Evolutionary conservation across 2,329 filamentous ascomycete genomes (phyloP), one percentile per base, ranked within the genome.

Genomic region (Hypoxylon sp.): DNA sequence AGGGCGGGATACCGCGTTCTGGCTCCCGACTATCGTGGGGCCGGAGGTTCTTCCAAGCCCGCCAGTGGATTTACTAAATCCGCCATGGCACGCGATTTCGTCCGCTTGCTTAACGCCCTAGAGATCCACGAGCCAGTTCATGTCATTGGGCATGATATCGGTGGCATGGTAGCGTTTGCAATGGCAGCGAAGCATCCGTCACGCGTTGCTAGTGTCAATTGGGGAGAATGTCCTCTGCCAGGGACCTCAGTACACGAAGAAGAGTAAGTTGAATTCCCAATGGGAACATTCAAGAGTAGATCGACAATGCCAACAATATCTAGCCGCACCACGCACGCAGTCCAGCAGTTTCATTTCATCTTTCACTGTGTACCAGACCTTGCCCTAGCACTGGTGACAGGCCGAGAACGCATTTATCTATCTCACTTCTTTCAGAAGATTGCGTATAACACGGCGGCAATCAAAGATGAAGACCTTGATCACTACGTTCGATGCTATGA

Each of bases 81-180:
- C 4, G 73, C 74, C 46, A 78, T 83, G 69, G 80, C 81, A 2
- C 67, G 73, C 3, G 81, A 83, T 58, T 66, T 84, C 0, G 71
- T 78, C 56, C 68, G 58, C 7, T 65, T 79, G 2, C 61, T 78
- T 5, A 68, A 68, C 9, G 71, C 75, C 5, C 69, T 83, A 0
- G 66, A 70, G 0, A 77, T 81, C 69, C 74, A 73, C 12, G 71
- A 78, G 12, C 75, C 78, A 11, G 73, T 81, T 3, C 80, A 83
- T 61, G 69, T 83, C 2, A 77, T 84, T 0, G 81, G 82, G 8
- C 80, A 84, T 55, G 82, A 84, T 58, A 83, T 84, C 19, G 81
- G 81, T 14, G 81, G 81, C 43, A 83, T 83, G 81, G 77, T 84
- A 25, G 79, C 80, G 0, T 79, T 80, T 62, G 77, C 80, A 3